These are phyloP conservation scores for Gonium pectorale DNA, from an alignment of 139 green algal genomes.

Conservation along the genomic window DNA sequence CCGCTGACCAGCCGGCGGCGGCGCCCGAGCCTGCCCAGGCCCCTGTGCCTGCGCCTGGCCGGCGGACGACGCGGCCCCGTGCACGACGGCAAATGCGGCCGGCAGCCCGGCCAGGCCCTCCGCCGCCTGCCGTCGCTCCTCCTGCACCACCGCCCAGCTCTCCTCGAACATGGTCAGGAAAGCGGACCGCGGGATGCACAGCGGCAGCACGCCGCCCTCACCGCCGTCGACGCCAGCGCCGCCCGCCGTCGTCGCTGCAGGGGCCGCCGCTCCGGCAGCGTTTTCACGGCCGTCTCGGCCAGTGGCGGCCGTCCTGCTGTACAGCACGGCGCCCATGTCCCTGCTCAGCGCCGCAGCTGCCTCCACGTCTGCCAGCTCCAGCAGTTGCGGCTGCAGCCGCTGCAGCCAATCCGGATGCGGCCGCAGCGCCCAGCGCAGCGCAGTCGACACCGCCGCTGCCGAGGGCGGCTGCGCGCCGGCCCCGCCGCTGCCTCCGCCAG, in stretches of 20 bases:
- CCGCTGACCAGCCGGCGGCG: neutral
- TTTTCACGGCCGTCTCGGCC: neutral
- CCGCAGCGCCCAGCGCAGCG: neutral
- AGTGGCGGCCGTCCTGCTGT: neutral
- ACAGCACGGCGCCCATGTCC: neutral
- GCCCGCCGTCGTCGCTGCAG: neutral
- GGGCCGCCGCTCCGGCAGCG: neutral
- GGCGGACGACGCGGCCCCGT: neutral
- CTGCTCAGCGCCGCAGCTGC: constrained; percentile 23
- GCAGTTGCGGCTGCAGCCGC: constrained; percentile 13
- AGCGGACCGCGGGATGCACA: neutral
- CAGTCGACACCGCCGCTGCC: neutral
- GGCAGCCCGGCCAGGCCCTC: neutral
- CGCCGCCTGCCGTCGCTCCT: neutral
- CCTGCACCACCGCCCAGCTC: neutral
- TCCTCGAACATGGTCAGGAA: constrained; percentile 12
- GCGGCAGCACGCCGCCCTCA: neutral
- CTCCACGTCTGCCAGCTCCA: neutral
- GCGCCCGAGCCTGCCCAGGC: neutral
- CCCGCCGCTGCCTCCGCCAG: neutral
- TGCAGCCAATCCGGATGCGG: neutral
- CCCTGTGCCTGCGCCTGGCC: neutral
- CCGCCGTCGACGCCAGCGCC: neutral
- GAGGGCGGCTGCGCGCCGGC: neutral
- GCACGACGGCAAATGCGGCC: neutral